phyloP scores from a whole-genome alignment of 768 basidiomycete genomes.

The Cyclocybe cylindracea region DNA sequence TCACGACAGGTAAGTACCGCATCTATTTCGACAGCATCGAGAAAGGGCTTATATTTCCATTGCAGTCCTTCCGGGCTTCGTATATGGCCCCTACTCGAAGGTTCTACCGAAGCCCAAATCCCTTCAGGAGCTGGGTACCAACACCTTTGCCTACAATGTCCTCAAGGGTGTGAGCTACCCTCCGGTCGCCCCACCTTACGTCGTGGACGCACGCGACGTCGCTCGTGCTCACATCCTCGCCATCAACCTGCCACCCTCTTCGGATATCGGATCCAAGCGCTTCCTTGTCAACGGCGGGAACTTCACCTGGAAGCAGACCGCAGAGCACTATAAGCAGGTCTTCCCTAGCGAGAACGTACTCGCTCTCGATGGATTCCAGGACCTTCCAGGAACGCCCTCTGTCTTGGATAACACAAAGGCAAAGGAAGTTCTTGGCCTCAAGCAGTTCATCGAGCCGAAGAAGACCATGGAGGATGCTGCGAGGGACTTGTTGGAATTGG shows the following conservation, averaged over 20 bases:
- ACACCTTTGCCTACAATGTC: conserved; percentile 27
- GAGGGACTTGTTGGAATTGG: conserved; percentile 23
- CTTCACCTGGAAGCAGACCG: conserved; percentile 30
- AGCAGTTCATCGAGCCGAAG: conserved; percentile 23
- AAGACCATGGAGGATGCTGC: conserved; percentile 27
- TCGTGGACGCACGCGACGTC: conserved; percentile 38
- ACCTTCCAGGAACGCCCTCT: conserved; percentile 23
- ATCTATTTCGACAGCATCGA: background rate
- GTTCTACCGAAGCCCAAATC: conserved; percentile 29
- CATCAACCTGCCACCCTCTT: conserved; percentile 23
- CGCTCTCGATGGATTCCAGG: conserved; percentile 14
- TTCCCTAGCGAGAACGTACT: conserved; percentile 13
- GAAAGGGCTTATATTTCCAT: background rate
- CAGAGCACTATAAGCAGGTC: conserved; percentile 21
- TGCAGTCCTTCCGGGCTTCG: conserved; percentile 37
- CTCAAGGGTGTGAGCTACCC: conserved; percentile 19
- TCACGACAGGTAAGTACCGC: conserved; percentile 35
- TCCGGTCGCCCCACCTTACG: conserved; percentile 23
- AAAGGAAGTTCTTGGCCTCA: conserved; percentile 26
- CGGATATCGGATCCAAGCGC: conserved; percentile 24
- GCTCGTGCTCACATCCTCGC: conserved; percentile 34
- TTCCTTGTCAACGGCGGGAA: conserved; percentile 29
- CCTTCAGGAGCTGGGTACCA: conserved; percentile 25
- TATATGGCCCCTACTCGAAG: conserved; percentile 36
- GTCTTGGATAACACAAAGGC: conserved; percentile 24